Conservation (phyloP, 495 filamentous ascomycete genomes). For the Saxispiralis lemnorum region DNA sequence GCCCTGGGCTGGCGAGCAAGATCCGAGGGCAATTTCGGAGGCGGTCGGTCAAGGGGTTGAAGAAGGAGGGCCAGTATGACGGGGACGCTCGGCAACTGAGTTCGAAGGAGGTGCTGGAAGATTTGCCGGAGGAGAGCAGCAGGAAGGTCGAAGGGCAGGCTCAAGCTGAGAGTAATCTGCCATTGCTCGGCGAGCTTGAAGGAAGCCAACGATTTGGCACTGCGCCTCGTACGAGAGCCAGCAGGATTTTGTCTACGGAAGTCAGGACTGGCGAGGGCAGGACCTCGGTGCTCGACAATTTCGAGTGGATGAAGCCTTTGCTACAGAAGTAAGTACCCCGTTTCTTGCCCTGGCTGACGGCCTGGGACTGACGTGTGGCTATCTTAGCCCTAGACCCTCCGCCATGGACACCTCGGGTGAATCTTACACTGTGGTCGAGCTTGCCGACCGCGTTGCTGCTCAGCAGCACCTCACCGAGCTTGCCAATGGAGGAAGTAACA, state of each 20-base stretch:
- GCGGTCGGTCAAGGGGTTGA: constrained; percentile 2
- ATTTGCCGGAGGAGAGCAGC: background rate
- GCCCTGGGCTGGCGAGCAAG: constrained; percentile 10
- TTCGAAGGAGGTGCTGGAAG: constrained; percentile 3
- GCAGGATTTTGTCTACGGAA: too few species aligned
- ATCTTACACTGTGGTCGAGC: background rate
- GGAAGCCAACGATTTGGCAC: too few species aligned
- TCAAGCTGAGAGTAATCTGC: background rate
- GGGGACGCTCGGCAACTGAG: constrained; percentile 3
- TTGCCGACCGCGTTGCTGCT: background rate
- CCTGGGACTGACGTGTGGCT: too few species aligned
- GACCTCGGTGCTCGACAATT: background rate
- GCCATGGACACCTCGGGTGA: background rate
- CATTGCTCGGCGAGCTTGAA: background rate
- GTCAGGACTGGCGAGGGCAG: background rate
- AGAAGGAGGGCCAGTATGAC: constrained; percentile 8
- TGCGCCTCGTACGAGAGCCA: too few species aligned
- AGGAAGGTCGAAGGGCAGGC: background rate
- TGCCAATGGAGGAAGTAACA: background rate
- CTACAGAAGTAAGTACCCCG: constrained; percentile 1
- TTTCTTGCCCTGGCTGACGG: background rate
- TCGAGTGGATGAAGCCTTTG: constrained; percentile 7
- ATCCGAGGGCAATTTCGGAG: constrained; percentile 10
- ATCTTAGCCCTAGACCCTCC: too few species aligned
- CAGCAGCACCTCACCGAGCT: background rate